Base-by-base conservation (phyloP, 495 filamentous ascomycete genomes). In the Penicillium macrosclerotiorum region DNA sequence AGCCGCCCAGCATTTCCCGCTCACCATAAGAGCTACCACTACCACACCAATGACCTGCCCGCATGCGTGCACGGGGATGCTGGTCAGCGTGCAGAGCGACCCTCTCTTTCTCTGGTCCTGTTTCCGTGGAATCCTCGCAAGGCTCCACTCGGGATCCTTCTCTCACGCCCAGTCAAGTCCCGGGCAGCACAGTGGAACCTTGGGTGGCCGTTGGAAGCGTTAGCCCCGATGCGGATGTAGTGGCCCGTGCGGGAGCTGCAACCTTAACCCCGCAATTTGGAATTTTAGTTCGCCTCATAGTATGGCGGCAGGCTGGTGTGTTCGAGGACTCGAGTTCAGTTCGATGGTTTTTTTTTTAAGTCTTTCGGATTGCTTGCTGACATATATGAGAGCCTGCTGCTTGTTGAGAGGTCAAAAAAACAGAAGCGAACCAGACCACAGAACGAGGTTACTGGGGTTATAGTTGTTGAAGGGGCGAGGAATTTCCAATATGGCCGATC, bases 241-340 rank as follows among this genome's bases (percentile, higher is more conserved):
- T 46, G 54, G 49, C 46, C 43, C 37, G 53, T 52, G 52, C 52
- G 52, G 43, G 14, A 55, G 55, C 58, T 62, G 58, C 55, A 62
- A 62, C 55, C 52, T 62, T 59, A 62, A 59, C 59, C 59, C 59
- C 59, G 55, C 55, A 62, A 55, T 59, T 34, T 40, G 29, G 22
- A 13, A 5, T n/a, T 27, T 20, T 14, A 24, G 14, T 30, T n/a
- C n/a, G n/a, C n/a, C 25, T 29, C 12, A 29, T 29, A 29, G 25
- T n/a, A n/a, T n/a, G n/a, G n/a, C n/a, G n/a, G n/a, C n/a, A n/a
- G n/a, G n/a, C n/a, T n/a, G n/a, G n/a, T n/a, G n/a, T n/a, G n/a
- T n/a, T n/a, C n/a, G n/a, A n/a, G n/a, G n/a, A n/a, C n/a, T n/a
- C n/a, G n/a, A n/a, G n/a, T n/a, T n/a, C n/a, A n/a, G n/a, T n/a